Conservation (phyloP, 768 basidiomycete species). For the Leucogyrophana mollusca region DNA sequence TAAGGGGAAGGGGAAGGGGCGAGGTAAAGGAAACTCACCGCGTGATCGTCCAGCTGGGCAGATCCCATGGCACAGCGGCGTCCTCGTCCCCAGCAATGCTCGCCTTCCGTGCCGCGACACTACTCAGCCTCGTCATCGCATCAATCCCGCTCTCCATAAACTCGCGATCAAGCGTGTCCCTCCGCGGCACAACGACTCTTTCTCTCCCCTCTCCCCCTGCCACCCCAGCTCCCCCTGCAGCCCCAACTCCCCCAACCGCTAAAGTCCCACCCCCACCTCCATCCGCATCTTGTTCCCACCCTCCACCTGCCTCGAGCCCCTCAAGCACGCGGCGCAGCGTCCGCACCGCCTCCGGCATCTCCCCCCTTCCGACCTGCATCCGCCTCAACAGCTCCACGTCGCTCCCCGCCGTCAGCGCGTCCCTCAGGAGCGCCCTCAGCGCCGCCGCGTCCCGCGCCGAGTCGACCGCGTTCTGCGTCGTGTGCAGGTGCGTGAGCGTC, state of each 20-base stretch:
- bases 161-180: slow-evolving; percentile 60
- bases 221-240: background rate
- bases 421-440: slow-evolving; percentile 16
- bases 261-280: background rate
- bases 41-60: slow-evolving; percentile 81
- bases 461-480: slow-evolving; percentile 20
- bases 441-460: slow-evolving; percentile 20
- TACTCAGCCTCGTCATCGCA: slow-evolving; percentile 62
- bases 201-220: background rate
- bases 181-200: slow-evolving; percentile 14
- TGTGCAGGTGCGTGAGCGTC: slow-evolving; percentile 15
- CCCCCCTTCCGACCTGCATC: slow-evolving; percentile 18
- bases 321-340: slow-evolving; percentile 19
- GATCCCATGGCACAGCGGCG: slow-evolving; percentile 16
- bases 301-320: background rate
- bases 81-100: slow-evolving; percentile 1
- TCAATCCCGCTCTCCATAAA: slow-evolving; percentile 76
- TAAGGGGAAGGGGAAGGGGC: background rate
- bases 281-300: background rate
- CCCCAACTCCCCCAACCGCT: background rate
- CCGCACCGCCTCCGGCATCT: slow-evolving; percentile 22
- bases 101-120: slow-evolving; percentile 15
- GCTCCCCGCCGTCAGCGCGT: slow-evolving; percentile 11
- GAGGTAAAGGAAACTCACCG: slow-evolving; percentile 31
- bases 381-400: slow-evolving; percentile 21